A percentile compares a stretch with the other conserved stretches of the same genome.
phyloP scores from a whole-genome alignment of 805 yeast species.

The Candida insectorum region DNA sequence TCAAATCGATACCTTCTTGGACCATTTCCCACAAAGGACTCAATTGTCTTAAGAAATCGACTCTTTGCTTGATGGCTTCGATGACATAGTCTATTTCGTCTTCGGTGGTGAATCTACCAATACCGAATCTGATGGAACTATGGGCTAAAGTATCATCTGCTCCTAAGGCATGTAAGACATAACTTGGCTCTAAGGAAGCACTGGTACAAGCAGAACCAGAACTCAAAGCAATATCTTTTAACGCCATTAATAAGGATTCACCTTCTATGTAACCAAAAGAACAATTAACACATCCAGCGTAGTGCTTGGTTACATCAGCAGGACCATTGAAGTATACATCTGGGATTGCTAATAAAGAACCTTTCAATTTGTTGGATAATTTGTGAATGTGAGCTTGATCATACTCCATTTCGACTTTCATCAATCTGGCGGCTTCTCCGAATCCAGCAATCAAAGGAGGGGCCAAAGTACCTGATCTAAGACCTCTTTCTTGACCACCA shows the following conservation, averaged over 20 bases:
- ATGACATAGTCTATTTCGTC: slow-evolving; percentile 93
- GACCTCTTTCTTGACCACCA: slow-evolving; percentile 98
- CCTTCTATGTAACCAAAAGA: slow-evolving; percentile 98
- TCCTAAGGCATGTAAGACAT: slow-evolving; percentile 93
- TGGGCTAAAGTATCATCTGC: slow-evolving; percentile 98
- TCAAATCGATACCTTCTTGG: slow-evolving; percentile 94
- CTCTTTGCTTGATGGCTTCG: slow-evolving; percentile 83
- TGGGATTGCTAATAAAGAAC: slow-evolving; percentile 74
- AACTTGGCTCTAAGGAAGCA: slow-evolving; percentile 96
- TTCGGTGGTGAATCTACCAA: slow-evolving; percentile 96
- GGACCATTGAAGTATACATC: slow-evolving; percentile 92
- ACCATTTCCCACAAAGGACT: slow-evolving; percentile 99
- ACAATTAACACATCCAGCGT: slow-evolving; percentile 93
- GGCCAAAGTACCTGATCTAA: slow-evolving; percentile 94
- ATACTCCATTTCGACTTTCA: slow-evolving; percentile 66
- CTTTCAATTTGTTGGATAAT: slow-evolving; percentile 69
- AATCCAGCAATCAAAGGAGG: slow-evolving; percentile 96
- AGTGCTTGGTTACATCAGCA: slow-evolving; percentile 43
- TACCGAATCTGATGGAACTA: slow-evolving; percentile 95
- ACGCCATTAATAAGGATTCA: slow-evolving; percentile 94
- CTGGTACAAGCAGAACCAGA: slow-evolving; percentile 99
- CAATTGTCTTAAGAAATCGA: slow-evolving; percentile 84
- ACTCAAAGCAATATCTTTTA: slow-evolving; percentile 92
- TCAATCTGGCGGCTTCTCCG: slow-evolving; percentile 94
- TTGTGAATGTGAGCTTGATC: slow-evolving; percentile 69